A percentile compares a stretch with the other conserved stretches of the same genome.
Conservation (phyloP, 2,329 filamentous ascomycete species). For the Microsporum audouinii region DNA sequence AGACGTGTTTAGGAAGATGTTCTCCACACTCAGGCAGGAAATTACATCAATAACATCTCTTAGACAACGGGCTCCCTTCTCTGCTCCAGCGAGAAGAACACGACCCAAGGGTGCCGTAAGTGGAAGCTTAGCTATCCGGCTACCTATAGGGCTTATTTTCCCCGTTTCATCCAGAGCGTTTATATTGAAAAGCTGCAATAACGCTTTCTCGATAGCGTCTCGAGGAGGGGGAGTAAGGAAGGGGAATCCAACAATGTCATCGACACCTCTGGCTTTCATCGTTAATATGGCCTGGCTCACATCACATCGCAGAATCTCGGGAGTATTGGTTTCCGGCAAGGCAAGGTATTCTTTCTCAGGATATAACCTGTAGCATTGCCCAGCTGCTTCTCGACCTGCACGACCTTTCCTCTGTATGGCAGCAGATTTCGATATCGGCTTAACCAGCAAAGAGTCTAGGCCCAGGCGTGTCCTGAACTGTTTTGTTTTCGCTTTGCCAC, state of each 20-base stretch:
- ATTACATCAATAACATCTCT: conserved; percentile 77
- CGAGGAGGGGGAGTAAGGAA: conserved; percentile 70
- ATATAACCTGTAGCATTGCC: conserved; percentile 82
- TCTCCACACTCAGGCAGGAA: conserved; percentile 53
- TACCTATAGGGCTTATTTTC: conserved; percentile 60
- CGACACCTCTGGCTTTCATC: conserved; percentile 83
- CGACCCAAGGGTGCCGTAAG: conserved; percentile 70
- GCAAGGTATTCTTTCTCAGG: conserved; percentile 63
- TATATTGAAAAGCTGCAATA: conserved; percentile 68
- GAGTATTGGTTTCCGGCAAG: conserved; percentile 62
- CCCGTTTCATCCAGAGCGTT: conserved; percentile 63
- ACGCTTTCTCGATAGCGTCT: conserved; percentile 67
- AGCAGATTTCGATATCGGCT: conserved; percentile 84
- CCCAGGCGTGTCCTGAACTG: conserved; percentile 75
- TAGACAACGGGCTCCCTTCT: conserved; percentile 59
- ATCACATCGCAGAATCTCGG: conserved; percentile 86
- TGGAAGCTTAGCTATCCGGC: conserved; percentile 70
- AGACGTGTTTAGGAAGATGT: conserved; percentile 49
- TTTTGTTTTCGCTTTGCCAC: conserved; percentile 88
- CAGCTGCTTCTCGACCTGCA: conserved; percentile 81
- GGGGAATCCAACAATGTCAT: conserved; percentile 71
- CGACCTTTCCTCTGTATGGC: conserved; percentile 85
- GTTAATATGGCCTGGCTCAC: conserved; percentile 75
- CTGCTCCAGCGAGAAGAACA: conserved; percentile 68
- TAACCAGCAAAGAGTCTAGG: conserved; percentile 80